Evolutionary conservation across 78 protist species (phyloP), one percentile per base, ranked within the genome.

Genomic region (Acrasis kona): DNA sequence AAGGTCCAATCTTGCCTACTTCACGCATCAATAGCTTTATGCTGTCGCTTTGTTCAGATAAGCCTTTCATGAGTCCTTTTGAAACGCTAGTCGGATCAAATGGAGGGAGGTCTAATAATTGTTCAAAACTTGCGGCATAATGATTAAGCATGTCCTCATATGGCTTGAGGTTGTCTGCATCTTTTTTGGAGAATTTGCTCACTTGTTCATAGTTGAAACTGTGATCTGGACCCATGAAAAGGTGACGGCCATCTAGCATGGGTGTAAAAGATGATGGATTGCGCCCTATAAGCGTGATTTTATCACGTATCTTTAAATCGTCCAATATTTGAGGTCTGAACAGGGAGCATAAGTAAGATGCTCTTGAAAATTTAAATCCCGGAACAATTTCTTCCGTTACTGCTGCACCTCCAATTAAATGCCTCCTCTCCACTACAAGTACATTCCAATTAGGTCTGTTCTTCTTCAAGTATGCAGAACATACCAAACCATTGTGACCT

Each of bases 301-400:
- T 83, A 36, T 80, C 74, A 29, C 5, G 65, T 30, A 50, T 50
- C 19, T 50, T 50, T 19, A 50, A 50, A 50, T 19, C 61, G 19
- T 50, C 34, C 34, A 50, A 50, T 50, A 85, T 72, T 3, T 0
- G 30, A 5, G 79, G 76, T 19, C 84, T 82, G 1, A 85, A 41
- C 9, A 85, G 77, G 7, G 81, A 10, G 38, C 27, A 27, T 35
- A 85, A 38, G 38, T 85, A 85, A n/a, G 82, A 75, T 2, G 86
- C 84, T 10, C 89, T 70, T 6, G 85, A 80, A 39, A 85, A 85
- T 71, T 79, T 85, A 76, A 73, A 85, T 1, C 84, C 89, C 0
- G 85, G 81, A 4, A 80, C 37, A 0, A 85, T 57, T 37, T 85
- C 89, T n/a, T 75, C 85, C n/a, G 85, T 80, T 19, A 79, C 74